These are phyloP conservation scores for Pseudocercospora fuligena DNA, from an alignment of 2,329 filamentous ascomycete genomes.

Conservation along the genomic window DNA sequence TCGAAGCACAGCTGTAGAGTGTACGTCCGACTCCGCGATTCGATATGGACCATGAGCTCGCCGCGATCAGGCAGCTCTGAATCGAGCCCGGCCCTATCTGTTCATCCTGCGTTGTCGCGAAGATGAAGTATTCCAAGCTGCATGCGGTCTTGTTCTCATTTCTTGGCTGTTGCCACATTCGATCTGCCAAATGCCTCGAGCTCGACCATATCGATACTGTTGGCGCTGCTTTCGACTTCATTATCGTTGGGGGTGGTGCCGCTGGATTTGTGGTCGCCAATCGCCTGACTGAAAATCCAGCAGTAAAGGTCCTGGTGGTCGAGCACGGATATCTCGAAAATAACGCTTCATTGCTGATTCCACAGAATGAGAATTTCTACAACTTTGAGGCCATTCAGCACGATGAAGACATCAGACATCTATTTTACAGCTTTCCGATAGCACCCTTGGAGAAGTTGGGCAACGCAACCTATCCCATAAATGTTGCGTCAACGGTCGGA, in stretches of 20 bases:
- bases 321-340: conserved; percentile 35
- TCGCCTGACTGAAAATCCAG: conserved; percentile 34
- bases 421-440: background rate
- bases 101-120: too few relatives aligned
- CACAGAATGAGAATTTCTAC: background rate
- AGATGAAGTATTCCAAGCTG: too few relatives aligned
- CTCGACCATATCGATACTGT: too few relatives aligned
- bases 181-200: too few relatives aligned
- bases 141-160: too few relatives aligned
- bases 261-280: conserved; percentile 36
- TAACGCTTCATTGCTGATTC: conserved; percentile 1
- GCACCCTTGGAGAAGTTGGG: conserved; percentile 38
- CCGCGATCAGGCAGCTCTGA: too few relatives aligned
- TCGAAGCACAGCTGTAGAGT: too few relatives aligned
- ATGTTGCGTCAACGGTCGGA: conserved; percentile 23
- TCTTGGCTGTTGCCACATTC: too few relatives aligned
- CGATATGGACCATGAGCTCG: too few relatives aligned
- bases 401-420: background rate
- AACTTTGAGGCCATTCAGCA: background rate
- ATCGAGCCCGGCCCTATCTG: too few relatives aligned
- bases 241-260: conserved; percentile 39
- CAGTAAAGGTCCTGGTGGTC: conserved; percentile 39
- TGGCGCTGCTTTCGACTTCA: conserved; percentile 25
- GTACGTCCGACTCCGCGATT: too few relatives aligned
- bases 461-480: too few relatives aligned